Conservation (phyloP, 441 rosid genomes). For the Jatropha multifida region DNA sequence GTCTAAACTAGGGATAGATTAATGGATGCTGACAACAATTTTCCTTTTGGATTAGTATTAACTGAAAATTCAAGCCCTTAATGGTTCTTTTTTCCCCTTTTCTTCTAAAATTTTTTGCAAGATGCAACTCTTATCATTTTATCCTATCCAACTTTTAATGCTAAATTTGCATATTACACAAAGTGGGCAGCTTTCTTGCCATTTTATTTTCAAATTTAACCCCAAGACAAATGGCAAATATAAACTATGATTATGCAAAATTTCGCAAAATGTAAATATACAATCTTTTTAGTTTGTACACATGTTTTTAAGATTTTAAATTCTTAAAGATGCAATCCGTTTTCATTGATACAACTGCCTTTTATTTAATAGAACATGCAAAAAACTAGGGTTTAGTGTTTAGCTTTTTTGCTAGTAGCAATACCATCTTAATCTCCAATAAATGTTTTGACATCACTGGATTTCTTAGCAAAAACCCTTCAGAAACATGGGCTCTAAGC, state of each 20-base stretch:
- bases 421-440: neutral
- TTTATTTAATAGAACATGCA: too few relatives aligned
- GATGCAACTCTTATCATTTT: neutral
- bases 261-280: too few relatives aligned
- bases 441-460: neutral
- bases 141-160: neutral
- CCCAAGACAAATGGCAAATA: neutral
- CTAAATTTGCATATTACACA: too few relatives aligned
- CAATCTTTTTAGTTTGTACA: too few relatives aligned
- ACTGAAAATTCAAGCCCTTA: neutral
- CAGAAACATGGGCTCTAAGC: neutral
- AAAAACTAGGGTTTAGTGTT: too few relatives aligned
- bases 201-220: too few relatives aligned
- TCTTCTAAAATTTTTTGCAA: neutral
- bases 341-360: too few relatives aligned
- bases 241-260: neutral
- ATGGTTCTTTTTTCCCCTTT: neutral
- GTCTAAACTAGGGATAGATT: neutral
- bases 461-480: constrained; percentile 7
- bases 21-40: constrained; percentile 17
- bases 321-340: too few relatives aligned
- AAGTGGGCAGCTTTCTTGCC: too few relatives aligned
- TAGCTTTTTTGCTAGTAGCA: too few relatives aligned
- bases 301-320: too few relatives aligned
- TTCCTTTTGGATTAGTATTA: neutral